Evolutionary conservation across 2,329 filamentous ascomycete species (phyloP).

Genomic region (Elsinoe fawcettii): DNA sequence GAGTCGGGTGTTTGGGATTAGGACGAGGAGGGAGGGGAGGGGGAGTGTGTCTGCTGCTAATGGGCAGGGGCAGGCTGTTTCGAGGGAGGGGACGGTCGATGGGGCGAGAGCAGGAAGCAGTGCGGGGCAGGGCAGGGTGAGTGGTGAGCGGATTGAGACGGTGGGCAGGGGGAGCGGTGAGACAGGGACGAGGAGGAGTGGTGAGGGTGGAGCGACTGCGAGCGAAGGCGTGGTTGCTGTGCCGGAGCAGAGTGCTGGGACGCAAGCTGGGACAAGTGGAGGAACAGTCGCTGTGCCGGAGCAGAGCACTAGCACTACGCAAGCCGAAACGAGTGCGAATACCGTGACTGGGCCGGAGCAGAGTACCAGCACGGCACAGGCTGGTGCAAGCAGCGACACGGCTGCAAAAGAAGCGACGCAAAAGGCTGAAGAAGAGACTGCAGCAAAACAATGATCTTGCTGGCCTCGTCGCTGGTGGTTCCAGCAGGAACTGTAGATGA

Average conservation of each 20-base stretch:
- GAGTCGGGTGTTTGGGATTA: constrained; percentile 24
- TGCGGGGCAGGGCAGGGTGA: not conserved
- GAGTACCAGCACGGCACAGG: not conserved
- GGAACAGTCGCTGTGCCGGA: no score
- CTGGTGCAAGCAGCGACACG: not conserved
- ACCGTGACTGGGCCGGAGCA: no score
- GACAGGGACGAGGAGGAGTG: not conserved
- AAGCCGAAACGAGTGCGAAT: no score
- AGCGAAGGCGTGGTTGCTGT: no score
- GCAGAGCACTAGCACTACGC: no score
- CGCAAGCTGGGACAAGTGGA: no score
- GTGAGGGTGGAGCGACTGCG: not conserved
- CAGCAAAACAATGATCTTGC: not conserved
- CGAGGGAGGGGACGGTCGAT: not conserved
- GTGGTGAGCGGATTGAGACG: not conserved
- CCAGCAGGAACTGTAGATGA: no score
- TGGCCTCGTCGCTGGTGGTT: not conserved
- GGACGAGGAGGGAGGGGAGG: constrained; percentile 29
- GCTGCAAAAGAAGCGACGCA: not conserved
- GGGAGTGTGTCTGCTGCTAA: constrained; percentile 2
- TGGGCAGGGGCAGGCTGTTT: not conserved
- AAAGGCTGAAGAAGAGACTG: not conserved
- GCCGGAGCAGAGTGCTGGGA: no score
- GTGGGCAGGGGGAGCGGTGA: not conserved
- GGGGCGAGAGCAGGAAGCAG: not conserved